These are phyloP conservation scores for Ceratocystis albifundus DNA, from an alignment of 2,329 filamentous ascomycete species.

Conservation along the genomic window DNA sequence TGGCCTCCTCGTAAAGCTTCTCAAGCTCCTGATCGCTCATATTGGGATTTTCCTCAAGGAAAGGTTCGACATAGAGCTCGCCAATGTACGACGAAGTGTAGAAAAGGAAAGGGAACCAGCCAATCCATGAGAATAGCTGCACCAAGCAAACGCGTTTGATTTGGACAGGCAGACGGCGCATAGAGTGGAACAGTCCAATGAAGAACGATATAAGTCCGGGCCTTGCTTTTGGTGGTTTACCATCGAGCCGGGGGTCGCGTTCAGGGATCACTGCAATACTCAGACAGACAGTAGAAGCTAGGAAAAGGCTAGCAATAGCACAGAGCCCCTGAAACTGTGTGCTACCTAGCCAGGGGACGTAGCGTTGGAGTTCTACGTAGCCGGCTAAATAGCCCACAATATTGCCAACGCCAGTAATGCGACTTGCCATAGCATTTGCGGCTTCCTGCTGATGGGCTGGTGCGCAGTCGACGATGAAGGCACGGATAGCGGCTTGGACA, in stretches of 20 bases:
- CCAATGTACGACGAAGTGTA: conserved; percentile 92
- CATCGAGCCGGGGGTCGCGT: conserved; percentile 52
- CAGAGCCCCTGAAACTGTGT: conserved; percentile 92
- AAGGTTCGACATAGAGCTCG: conserved; percentile 81
- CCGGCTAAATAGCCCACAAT: conserved; percentile 84
- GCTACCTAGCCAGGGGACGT: conserved; percentile 68
- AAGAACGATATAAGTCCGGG: conserved; percentile 70
- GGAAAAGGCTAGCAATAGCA: conserved; percentile 65
- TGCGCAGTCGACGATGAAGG: conserved; percentile 87
- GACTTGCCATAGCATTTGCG: conserved; percentile 88
- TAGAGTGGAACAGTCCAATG: conserved; percentile 60
- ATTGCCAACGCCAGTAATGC: conserved; percentile 76
- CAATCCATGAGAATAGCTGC: conserved; percentile 82
- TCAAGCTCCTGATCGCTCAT: conserved; percentile 68
- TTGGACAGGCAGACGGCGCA: conserved; percentile 68
- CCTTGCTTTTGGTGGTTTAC: conserved; percentile 35
- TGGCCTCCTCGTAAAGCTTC: conserved; percentile 69
- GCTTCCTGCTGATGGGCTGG: conserved; percentile 87
- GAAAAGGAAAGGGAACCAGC: conserved; percentile 91
- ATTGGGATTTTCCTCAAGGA: conserved; percentile 62
- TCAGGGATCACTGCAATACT: conserved; percentile 62
- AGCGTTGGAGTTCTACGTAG: conserved; percentile 63
- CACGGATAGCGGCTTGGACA: conserved; percentile 83
- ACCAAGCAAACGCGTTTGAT: conserved; percentile 71
- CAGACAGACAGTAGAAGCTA: conserved; percentile 57